Conservation (phyloP, 2,329 filamentous ascomycete species). For the Fusarium vanettenii region DNA sequence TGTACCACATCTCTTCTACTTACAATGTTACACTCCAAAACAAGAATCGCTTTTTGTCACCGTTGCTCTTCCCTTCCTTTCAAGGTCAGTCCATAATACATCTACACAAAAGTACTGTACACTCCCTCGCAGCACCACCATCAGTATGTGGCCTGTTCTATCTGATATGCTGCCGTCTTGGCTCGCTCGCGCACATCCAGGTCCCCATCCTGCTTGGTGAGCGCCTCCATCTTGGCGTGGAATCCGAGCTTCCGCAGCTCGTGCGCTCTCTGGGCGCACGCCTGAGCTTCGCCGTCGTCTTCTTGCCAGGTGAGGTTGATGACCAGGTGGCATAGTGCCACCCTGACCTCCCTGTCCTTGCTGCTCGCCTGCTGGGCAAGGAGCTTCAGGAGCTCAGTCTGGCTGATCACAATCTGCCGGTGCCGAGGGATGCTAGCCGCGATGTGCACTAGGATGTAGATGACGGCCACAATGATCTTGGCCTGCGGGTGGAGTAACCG, state of each 20-base stretch:
- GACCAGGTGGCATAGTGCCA: slow-evolving; percentile 84
- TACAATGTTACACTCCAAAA: slow-evolving; percentile 9
- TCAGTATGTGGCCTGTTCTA: slow-evolving; percentile 60
- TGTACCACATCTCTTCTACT: background rate
- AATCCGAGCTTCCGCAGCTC: slow-evolving; percentile 81
- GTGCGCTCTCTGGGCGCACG: slow-evolving; percentile 73
- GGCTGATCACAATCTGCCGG: slow-evolving; percentile 80
- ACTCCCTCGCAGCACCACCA: background rate
- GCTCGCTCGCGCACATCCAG: slow-evolving; percentile 86
- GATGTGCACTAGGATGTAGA: slow-evolving; percentile 88
- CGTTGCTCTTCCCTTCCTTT: background rate
- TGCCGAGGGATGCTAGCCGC: slow-evolving; percentile 84
- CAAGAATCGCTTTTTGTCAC: slow-evolving; percentile 5
- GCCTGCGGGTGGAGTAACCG: slow-evolving; percentile 67
- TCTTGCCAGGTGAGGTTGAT: slow-evolving; percentile 89
- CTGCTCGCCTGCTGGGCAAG: slow-evolving; percentile 80
- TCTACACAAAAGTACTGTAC: background rate
- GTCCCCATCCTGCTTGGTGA: slow-evolving; percentile 76
- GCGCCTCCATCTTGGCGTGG: slow-evolving; percentile 70
- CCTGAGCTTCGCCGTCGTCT: slow-evolving; percentile 73
- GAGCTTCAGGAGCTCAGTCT: slow-evolving; percentile 79
- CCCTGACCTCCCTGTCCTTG: slow-evolving; percentile 77
- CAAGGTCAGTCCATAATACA: background rate
- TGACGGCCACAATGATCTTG: slow-evolving; percentile 81
- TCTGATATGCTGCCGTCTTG: slow-evolving; percentile 81